These are phyloP conservation scores for Oldenlandia corymbosa DNA, from an alignment of 257 asterid species.

Conservation along the genomic window DNA sequence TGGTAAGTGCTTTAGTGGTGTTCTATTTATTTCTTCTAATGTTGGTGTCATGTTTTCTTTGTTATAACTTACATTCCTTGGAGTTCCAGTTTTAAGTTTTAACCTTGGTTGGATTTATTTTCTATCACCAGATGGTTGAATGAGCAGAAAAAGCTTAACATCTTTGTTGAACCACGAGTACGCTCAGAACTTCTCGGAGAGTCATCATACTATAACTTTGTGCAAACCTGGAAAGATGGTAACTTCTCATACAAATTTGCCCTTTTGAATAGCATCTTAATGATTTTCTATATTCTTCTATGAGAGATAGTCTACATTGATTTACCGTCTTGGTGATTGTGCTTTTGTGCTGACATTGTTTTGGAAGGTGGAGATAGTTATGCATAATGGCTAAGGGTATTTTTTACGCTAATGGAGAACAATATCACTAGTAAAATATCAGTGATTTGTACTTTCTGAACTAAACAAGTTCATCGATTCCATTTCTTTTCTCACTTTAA, in stretches of 20 bases:
- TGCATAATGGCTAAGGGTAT: too few relatives aligned
- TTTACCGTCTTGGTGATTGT: not conserved
- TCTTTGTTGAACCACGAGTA: constrained; percentile 84
- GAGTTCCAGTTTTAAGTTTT: not conserved
- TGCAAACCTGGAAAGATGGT: constrained; percentile 80
- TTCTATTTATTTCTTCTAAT: not conserved
- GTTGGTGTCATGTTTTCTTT: not conserved
- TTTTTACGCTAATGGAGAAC: not conserved
- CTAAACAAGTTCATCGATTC: too few relatives aligned
- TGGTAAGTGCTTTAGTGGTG: not conserved
- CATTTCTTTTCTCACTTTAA: not conserved
- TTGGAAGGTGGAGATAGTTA: not conserved
- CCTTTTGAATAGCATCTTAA: not conserved
- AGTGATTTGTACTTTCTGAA: too few relatives aligned
- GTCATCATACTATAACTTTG: constrained; percentile 60
- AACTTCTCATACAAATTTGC: constrained; percentile 17
- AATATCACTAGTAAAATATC: not conserved
- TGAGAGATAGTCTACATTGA: too few relatives aligned
- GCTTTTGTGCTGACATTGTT: not conserved
- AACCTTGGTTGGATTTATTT: not conserved
- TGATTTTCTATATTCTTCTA: too few relatives aligned
- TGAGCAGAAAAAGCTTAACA: constrained; percentile 59
- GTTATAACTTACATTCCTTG: not conserved
- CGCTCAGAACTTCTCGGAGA: constrained; percentile 66
- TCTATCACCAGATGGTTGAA: constrained; percentile 66